These are phyloP conservation scores for Leonotis leonurus DNA, from an alignment of 257 asterid species.

Conservation along the genomic window DNA sequence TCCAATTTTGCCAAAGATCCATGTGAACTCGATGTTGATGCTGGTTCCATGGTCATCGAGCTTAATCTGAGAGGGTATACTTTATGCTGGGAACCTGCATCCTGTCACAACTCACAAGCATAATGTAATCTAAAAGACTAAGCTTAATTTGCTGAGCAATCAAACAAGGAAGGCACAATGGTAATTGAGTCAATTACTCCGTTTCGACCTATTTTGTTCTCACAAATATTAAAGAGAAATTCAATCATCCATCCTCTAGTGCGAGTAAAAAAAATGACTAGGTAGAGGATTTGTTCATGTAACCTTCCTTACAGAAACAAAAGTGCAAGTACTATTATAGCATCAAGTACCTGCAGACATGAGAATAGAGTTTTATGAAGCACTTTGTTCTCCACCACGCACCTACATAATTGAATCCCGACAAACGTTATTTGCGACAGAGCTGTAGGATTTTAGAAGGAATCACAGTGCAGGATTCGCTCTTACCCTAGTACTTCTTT, in stretches of 20 bases:
- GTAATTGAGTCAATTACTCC: background rate
- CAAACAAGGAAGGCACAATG: background rate
- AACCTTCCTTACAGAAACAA: background rate
- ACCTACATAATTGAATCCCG: conserved; percentile 51
- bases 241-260: background rate
- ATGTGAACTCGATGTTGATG: conserved; percentile 32
- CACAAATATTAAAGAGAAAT: background rate
- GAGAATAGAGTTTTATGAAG: conserved; percentile 71
- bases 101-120: conserved; percentile 45
- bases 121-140: background rate
- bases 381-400: conserved; percentile 99
- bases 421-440: conserved; percentile 21
- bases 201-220: background rate
- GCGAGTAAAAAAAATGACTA: background rate
- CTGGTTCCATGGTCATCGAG: conserved; percentile 48
- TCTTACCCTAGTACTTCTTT: conserved; percentile 84
- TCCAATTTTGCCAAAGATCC: conserved; percentile 63
- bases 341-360: conserved; percentile 59
- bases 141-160: background rate
- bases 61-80: conserved; percentile 64
- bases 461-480: conserved; percentile 11
- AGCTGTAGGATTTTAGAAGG: conserved; percentile 8
- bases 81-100: conserved; percentile 40
- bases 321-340: conserved; percentile 1
- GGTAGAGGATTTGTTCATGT: background rate